Base-by-base conservation (phyloP, 23 red algal genomes). In the Gracilaria domingensis region DNA sequence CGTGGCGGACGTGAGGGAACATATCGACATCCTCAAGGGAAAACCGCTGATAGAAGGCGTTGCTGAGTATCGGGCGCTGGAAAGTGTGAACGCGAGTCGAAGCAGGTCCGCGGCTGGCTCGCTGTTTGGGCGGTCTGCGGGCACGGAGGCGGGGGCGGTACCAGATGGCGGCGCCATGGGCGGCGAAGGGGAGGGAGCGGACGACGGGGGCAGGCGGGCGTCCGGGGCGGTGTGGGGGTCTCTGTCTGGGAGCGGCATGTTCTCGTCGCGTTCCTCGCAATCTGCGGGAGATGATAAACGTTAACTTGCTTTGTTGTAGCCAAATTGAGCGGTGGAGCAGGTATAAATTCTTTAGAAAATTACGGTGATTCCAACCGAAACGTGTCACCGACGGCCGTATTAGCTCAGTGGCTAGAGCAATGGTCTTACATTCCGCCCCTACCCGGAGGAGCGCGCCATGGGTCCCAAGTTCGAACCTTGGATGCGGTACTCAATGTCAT, bases 1-100 rank as follows among this genome's bases (percentile, higher is more conserved):
- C 67, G 93, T 95, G 70, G 28, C 44, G 0, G 97, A 98, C 91
- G 97, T 98, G 32, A 80, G 97, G 47, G 65, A 83, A 29, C 85
- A 91, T 23, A 62, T 98, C 40, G 57, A 23, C 18, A 38, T 64
- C 18, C 54, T 93, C 17, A 55, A 44, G 3, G 81, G 69, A 33
- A 66, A 65, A 33, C 61, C 50, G 32, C 25, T 93, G 8, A 32
- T 65, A 13, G 90, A 45, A 24, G 81, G 34, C 21, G 79, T 86
- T 20, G 79, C 90, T 16, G 90, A 84, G 67, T 93, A 70, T 37
- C 26, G 66, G n/a, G 91, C 91, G 40, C 13, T 85, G 81, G 91
- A 66, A 60, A 80, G 25, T 50, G 79, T 45, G 25, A 26, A 79
- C 23, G 37, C 11, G 35, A 34, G 29, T 54, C 36, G 38, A 33